A percentile compares a stretch with the other conserved stretches of the same genome.
phyloP scores from a whole-genome alignment of 768 basidiomycete species.

The Russula sp. region DNA sequence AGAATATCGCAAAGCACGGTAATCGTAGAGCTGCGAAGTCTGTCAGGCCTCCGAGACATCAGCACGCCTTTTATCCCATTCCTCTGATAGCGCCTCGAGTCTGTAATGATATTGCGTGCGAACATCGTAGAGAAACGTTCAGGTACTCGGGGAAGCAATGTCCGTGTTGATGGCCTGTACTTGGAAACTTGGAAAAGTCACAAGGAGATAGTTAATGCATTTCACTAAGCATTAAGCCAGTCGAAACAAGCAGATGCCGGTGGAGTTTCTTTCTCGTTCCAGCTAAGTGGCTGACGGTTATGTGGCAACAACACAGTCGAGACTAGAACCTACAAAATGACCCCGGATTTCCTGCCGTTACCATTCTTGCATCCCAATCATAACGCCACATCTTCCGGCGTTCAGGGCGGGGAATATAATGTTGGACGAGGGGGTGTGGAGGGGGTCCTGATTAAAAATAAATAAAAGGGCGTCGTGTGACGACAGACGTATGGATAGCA shows the following conservation, averaged over 20 bases:
- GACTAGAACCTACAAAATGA: slow-evolving; percentile 27
- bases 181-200: slow-evolving; percentile 13
- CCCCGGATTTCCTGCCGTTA: slow-evolving; percentile 19
- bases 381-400: slow-evolving; percentile 22
- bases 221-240: background rate
- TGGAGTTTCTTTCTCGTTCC: slow-evolving; percentile 15
- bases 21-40: slow-evolving; percentile 2
- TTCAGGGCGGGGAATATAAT: slow-evolving; percentile 11
- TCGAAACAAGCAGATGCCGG: slow-evolving; percentile 5
- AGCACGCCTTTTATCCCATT: slow-evolving; percentile 22
- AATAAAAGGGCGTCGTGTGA: slow-evolving; percentile 1
- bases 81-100: background rate
- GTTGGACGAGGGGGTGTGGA: background rate
- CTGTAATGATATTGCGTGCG: slow-evolving; percentile 4
- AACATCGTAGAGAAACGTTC: slow-evolving; percentile 7
- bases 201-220: slow-evolving; percentile 11
- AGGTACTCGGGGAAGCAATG: slow-evolving; percentile 8
- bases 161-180: slow-evolving; percentile 14
- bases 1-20: slow-evolving; percentile 7
- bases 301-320: slow-evolving; percentile 14
- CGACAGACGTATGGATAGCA: slow-evolving; percentile 3
- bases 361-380: slow-evolving; percentile 21
- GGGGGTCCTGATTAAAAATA: slow-evolving; percentile 13
- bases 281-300: slow-evolving; percentile 23
- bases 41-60: slow-evolving; percentile 9